Evolutionary conservation across 495 filamentous ascomycete genomes (phyloP).

Genomic region (Hyaloscypha variabilis): DNA sequence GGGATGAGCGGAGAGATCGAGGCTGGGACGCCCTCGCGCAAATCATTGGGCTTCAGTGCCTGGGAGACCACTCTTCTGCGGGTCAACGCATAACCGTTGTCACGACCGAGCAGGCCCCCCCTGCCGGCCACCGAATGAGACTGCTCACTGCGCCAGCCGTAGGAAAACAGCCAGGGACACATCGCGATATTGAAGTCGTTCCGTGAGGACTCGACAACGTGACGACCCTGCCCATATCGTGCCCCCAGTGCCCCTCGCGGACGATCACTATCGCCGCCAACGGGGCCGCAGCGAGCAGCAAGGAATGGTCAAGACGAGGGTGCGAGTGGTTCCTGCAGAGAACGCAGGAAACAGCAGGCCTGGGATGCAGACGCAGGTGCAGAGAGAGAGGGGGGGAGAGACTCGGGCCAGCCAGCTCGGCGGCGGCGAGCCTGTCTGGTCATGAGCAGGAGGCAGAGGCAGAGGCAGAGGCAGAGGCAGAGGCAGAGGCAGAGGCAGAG

Average conservation of each 20-base stretch:
- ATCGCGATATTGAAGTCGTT: constrained; percentile 3
- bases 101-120: constrained; percentile 17
- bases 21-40: constrained; percentile 24
- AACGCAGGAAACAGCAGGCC: background rate
- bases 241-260: constrained; percentile 2
- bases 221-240: constrained; percentile 18
- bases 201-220: constrained; percentile 27
- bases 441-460: background rate
- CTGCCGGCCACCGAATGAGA: constrained; percentile 25
- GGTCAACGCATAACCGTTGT: constrained; percentile 34
- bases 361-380: background rate
- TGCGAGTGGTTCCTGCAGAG: background rate
- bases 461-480: background rate
- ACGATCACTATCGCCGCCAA: constrained; percentile 1
- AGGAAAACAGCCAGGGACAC: constrained; percentile 6
- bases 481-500: background rate
- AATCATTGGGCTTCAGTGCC: constrained; percentile 27
- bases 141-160: background rate
- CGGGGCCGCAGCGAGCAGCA: background rate
- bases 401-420: background rate
- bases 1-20: constrained; percentile 30
- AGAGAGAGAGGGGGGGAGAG: no score
- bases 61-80: constrained; percentile 24
- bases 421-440: background rate
- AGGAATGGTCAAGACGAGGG: background rate